Evolutionary conservation across 1,284 basidiomycete species (phyloP).

Genomic region (Malassezia dermatis): DNA sequence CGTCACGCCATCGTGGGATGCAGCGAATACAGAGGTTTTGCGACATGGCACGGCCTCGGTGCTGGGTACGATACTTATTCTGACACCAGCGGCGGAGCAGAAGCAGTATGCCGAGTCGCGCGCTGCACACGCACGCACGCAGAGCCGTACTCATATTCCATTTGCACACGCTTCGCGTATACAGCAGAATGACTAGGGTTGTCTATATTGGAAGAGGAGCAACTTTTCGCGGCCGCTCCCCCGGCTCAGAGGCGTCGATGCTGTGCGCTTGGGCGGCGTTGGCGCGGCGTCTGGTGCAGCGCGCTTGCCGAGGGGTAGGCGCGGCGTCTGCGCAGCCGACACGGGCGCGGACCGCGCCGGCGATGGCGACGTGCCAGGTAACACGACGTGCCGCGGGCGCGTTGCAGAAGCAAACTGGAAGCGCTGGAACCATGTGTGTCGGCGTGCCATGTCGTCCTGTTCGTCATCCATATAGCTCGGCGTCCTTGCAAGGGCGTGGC

Average conservation of each 20-base stretch:
- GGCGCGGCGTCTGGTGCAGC: not conserved
- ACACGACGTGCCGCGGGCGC: not conserved
- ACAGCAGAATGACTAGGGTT: not conserved
- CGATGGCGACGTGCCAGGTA: conserved; percentile 5
- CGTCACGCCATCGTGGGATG: not conserved
- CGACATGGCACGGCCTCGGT: not conserved
- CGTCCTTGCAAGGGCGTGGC: not conserved
- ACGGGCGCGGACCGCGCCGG: not conserved
- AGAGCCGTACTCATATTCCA: not conserved
- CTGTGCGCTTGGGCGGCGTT: not conserved
- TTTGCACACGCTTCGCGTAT: not conserved
- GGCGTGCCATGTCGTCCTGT: not conserved
- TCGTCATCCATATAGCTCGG: not conserved
- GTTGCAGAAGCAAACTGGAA: conserved; percentile 2
- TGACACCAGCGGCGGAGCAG: conserved; percentile 7
- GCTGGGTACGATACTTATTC: conserved; percentile 4
- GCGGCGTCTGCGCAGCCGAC: not conserved
- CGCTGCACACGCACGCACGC: not conserved
- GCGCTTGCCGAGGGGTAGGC: conserved; percentile 9
- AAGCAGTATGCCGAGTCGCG: conserved; percentile 1
- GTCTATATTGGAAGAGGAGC: conserved; percentile 13
- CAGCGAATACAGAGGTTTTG: not conserved
- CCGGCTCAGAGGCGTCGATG: not conserved
- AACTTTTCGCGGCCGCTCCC: conserved; percentile 10
- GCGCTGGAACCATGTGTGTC: conserved; percentile 1